phyloP scores from a whole-genome alignment of 2,329 filamentous ascomycete genomes.

The Coleophoma eucalyptorum region DNA sequence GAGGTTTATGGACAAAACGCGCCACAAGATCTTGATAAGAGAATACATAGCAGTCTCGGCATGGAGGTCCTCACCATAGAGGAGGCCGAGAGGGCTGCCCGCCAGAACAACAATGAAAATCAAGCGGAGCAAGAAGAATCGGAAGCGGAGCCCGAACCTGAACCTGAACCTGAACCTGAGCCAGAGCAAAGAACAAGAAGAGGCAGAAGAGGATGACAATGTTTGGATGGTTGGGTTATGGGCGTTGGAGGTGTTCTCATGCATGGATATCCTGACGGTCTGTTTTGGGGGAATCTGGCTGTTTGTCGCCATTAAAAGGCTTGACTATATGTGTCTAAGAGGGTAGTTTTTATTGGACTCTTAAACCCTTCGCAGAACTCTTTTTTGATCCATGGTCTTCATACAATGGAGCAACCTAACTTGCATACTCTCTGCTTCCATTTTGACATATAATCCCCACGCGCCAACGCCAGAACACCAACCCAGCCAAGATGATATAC shows the following conservation, averaged over 20 bases:
- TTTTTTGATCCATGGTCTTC: too few relatives aligned
- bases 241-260: too few relatives aligned
- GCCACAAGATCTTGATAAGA: constrained; percentile 52
- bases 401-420: too few relatives aligned
- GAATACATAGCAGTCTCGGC: constrained; percentile 59
- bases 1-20: constrained; percentile 50
- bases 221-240: too few relatives aligned
- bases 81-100: constrained; percentile 1
- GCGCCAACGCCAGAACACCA: neutral
- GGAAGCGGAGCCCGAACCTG: neutral
- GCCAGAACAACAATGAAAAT: constrained; percentile 1
- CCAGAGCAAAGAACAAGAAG: constrained; percentile 12
- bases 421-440: too few relatives aligned
- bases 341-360: too few relatives aligned
- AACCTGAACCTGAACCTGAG: constrained; percentile 16
- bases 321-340: too few relatives aligned
- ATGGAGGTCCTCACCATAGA: constrained; percentile 29
- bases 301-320: too few relatives aligned
- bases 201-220: constrained; percentile 13
- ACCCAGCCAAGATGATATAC: neutral
- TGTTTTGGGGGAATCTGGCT: too few relatives aligned
- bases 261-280: too few relatives aligned
- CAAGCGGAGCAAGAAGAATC: constrained; percentile 14
- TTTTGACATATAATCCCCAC: too few relatives aligned
- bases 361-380: too few relatives aligned